Conservation (phyloP, 2,329 filamentous ascomycete species). For the Polychaeton citri region DNA sequence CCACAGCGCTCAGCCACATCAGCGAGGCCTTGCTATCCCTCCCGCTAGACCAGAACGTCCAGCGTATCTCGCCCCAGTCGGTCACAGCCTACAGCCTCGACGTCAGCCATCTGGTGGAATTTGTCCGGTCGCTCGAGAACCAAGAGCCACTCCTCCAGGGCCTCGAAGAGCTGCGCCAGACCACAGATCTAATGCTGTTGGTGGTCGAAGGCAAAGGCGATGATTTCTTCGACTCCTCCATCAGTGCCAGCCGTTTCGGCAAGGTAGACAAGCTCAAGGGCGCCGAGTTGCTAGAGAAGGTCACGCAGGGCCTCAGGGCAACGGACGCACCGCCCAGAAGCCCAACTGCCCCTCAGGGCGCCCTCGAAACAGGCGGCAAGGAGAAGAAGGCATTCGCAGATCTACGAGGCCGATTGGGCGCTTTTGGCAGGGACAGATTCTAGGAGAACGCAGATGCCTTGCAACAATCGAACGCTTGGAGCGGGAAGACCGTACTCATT, state of each 20-base stretch:
- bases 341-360: neutral
- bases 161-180: slow-evolving; percentile 86
- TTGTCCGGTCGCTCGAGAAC: slow-evolving; percentile 66
- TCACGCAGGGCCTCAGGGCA: slow-evolving; percentile 11
- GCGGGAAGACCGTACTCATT: no score
- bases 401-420: neutral
- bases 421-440: neutral
- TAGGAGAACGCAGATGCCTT: neutral
- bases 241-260: slow-evolving; percentile 83
- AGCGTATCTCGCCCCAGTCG: slow-evolving; percentile 75
- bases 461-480: no score
- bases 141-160: slow-evolving; percentile 82
- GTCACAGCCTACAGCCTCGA: slow-evolving; percentile 71
- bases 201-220: slow-evolving; percentile 61
- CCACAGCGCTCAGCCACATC: slow-evolving; percentile 85
- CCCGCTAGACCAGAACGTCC: slow-evolving; percentile 65
- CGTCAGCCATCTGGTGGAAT: slow-evolving; percentile 68
- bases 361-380: neutral
- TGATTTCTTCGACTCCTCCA: slow-evolving; percentile 88
- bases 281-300: slow-evolving; percentile 80
- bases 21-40: slow-evolving; percentile 46
- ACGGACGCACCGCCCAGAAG: neutral
- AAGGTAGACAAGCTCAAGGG: slow-evolving; percentile 86
- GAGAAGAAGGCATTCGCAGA: neutral
- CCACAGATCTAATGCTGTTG: slow-evolving; percentile 68